phyloP scores from a whole-genome alignment of 2,329 filamentous ascomycete genomes.

The Epichloe sibirici region DNA sequence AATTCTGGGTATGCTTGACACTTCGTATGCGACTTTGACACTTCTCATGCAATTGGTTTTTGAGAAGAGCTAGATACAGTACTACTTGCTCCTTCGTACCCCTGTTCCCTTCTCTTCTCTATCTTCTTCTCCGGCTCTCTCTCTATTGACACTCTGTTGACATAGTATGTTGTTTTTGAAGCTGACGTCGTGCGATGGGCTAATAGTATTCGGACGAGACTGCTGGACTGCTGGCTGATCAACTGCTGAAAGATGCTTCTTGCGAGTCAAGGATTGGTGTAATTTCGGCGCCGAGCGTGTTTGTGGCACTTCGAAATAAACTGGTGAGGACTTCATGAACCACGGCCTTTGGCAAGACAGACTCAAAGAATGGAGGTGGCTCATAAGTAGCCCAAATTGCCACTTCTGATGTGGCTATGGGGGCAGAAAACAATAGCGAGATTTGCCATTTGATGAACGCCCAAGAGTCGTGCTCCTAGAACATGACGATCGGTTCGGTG shows the following conservation, averaged over 20 bases:
- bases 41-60: no score
- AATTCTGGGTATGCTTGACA: slow-evolving; percentile 59
- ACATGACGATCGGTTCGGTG: slow-evolving; percentile 58
- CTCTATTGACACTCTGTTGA: no score
- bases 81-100: no score
- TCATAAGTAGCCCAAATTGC: background rate
- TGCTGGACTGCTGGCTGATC: slow-evolving; percentile 47
- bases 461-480: slow-evolving; percentile 59
- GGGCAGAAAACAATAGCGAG: slow-evolving; percentile 5
- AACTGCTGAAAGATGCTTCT: slow-evolving; percentile 51
- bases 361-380: background rate
- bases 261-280: slow-evolving; percentile 50
- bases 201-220: slow-evolving; percentile 61
- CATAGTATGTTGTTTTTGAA: no score
- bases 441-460: slow-evolving; percentile 12
- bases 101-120: no score
- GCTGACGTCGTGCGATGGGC: background rate
- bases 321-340: slow-evolving; percentile 34
- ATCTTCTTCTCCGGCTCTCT: background rate
- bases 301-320: slow-evolving; percentile 63
- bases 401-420: background rate
- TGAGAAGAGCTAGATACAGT: no score
- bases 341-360: background rate
- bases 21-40: no score
- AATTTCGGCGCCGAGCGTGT: slow-evolving; percentile 64